Evolutionary conservation across 345 rosid genomes (phyloP).

Genomic region (Microthlaspi erraticum): DNA sequence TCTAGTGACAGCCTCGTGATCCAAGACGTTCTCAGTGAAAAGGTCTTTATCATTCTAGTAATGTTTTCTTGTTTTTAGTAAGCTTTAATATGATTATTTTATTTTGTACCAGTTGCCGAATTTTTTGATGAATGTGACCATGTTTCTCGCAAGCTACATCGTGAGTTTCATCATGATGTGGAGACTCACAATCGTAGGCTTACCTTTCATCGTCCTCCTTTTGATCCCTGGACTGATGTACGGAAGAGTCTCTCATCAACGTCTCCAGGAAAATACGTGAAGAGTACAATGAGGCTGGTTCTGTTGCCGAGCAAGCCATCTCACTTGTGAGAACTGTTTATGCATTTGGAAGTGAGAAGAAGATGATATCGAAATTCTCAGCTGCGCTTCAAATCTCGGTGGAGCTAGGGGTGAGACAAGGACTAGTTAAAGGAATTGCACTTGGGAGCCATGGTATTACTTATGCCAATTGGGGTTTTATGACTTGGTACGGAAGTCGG

Average conservation of each 20-base stretch:
- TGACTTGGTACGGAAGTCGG: constrained; percentile 96
- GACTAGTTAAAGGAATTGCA: constrained; percentile 88
- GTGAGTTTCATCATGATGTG: constrained; percentile 85
- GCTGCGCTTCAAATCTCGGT: constrained; percentile 79
- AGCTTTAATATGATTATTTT: constrained; percentile 48
- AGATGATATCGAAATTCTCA: constrained; percentile 74
- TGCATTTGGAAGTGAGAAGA: constrained; percentile 84
- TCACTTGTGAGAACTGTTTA: constrained; percentile 81
- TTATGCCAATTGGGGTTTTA: constrained; percentile 90
- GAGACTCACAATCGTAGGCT: constrained; percentile 79
- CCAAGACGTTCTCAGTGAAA: constrained; percentile 94
- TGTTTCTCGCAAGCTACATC: constrained; percentile 82
- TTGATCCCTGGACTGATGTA: constrained; percentile 91
- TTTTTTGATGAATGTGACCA: constrained; percentile 73
- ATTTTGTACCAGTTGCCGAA: constrained; percentile 68
- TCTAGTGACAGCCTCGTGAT: constrained; percentile 93
- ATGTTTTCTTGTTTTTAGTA: constrained; percentile 36
- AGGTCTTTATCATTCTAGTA: constrained; percentile 52
- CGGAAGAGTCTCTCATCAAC: constrained; percentile 78
- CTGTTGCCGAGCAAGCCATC: constrained; percentile 85
- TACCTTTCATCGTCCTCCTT: constrained; percentile 82
- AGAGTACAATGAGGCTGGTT: constrained; percentile 83
- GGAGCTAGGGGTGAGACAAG: constrained; percentile 86
- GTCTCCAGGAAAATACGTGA: constrained; percentile 85
- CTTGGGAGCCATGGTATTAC: constrained; percentile 89